Percentiles rank a stretch among this genome's conserved stretches.
These are phyloP conservation scores for Brettanomyces nanus DNA, from an alignment of 805 yeast species.

Conservation along the genomic window DNA sequence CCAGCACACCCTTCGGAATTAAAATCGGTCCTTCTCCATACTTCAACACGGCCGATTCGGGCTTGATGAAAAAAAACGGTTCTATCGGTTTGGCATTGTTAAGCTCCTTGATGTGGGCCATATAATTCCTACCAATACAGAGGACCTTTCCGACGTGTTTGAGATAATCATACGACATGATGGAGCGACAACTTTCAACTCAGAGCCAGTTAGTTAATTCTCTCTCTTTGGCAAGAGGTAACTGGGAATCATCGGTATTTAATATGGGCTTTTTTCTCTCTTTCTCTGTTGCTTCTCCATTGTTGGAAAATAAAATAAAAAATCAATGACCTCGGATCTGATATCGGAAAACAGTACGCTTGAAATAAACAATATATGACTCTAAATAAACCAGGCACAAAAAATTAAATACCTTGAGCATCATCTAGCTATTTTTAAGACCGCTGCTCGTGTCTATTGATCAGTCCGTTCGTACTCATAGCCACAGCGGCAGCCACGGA, in stretches of 20 bases:
- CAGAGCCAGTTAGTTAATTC: too few species aligned
- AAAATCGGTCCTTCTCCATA: constrained; percentile 69
- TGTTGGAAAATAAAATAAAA: too few species aligned
- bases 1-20: constrained; percentile 71
- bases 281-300: too few species aligned
- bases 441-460: constrained; percentile 13
- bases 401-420: neutral
- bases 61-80: constrained; percentile 92
- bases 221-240: too few species aligned
- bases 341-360: too few species aligned
- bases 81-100: constrained; percentile 73
- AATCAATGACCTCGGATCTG: too few species aligned
- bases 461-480: constrained; percentile 17
- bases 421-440: neutral
- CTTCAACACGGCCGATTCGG: constrained; percentile 66
- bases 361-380: too few species aligned
- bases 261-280: too few species aligned
- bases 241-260: too few species aligned
- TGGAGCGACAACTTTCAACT: too few species aligned
- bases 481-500: constrained; percentile 23
- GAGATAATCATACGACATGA: constrained; percentile 47
- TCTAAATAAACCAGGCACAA: too few species aligned
- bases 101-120: constrained; percentile 90
- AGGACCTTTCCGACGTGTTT: constrained; percentile 68
- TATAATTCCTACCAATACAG: constrained; percentile 95